A percentile compares a stretch with the other conserved stretches of the same genome.
Evolutionary conservation across 805 yeast species (phyloP).

Genomic region (Candida argentea): DNA sequence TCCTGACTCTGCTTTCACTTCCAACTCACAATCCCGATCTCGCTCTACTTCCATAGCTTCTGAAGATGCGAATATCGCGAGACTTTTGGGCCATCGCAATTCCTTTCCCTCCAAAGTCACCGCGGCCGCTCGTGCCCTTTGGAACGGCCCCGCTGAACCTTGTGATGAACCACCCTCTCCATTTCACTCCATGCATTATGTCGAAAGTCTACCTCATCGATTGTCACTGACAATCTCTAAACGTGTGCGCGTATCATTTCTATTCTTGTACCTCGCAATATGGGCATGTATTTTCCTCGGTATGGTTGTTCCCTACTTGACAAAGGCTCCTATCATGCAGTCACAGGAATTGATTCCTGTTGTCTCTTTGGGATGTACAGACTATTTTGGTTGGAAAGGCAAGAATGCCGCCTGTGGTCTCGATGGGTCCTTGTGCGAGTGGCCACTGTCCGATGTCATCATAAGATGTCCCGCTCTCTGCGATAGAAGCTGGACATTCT

Average conservation of each 20-base stretch:
- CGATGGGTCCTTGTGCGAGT: conserved; percentile 49
- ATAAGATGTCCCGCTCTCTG: conserved; percentile 87
- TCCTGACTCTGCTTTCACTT: no score
- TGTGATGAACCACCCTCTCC: conserved; percentile 6
- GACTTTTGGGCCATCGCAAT: no score
- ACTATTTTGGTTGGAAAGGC: conserved; percentile 54
- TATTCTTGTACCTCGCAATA: conserved; percentile 30
- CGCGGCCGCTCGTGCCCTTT: conserved; percentile 26
- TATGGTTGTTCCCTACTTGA: conserved; percentile 36
- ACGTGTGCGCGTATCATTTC: conserved; percentile 16
- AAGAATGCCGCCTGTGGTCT: conserved; percentile 70
- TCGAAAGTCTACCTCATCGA: conserved; percentile 36
- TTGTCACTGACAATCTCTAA: conserved; percentile 19
- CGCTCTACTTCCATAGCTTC: no score
- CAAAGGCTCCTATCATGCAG: conserved; percentile 14
- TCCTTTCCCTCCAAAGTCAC: no score
- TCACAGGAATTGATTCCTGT: conserved; percentile 17
- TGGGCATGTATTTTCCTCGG: conserved; percentile 36
- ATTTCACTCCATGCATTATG: conserved; percentile 7
- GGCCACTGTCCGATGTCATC: conserved; percentile 32
- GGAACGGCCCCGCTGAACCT: conserved; percentile 45
- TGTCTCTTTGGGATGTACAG: conserved; percentile 39
- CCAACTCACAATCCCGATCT: no score
- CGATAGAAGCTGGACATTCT: conserved; percentile 66
- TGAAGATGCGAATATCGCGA: no score